Percentiles rank a stretch among this genome's conserved stretches.
These are phyloP conservation scores for Pezicula carpinea DNA, from an alignment of 2,329 filamentous ascomycete genomes.

Conservation along the genomic window DNA sequence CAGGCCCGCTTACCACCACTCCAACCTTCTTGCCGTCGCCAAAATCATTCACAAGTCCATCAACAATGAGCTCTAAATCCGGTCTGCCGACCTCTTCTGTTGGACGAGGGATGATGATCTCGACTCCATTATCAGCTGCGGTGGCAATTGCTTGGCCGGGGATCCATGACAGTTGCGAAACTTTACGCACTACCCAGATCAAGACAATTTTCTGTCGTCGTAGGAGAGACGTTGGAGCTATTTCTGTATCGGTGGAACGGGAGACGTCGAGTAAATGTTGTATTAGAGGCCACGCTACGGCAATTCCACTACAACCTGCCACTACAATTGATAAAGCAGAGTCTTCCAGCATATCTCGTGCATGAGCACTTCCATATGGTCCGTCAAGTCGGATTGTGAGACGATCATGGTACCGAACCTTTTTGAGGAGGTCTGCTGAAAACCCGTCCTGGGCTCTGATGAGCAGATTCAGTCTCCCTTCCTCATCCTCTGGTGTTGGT, in stretches of 20 bases:
- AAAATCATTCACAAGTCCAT: slow-evolving; percentile 28
- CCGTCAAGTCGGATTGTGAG: slow-evolving; percentile 54
- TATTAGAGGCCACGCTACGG: slow-evolving; percentile 56
- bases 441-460: slow-evolving; percentile 58
- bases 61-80: slow-evolving; percentile 42
- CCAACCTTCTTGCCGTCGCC: slow-evolving; percentile 34
- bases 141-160: slow-evolving; percentile 43
- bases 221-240: slow-evolving; percentile 18
- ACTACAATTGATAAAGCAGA: slow-evolving; percentile 49
- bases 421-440: slow-evolving; percentile 47
- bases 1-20: slow-evolving; percentile 58
- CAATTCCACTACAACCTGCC: slow-evolving; percentile 61
- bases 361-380: slow-evolving; percentile 56
- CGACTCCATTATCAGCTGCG: slow-evolving; percentile 42
- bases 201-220: slow-evolving; percentile 39
- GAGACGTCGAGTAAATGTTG: slow-evolving; percentile 39
- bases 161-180: slow-evolving; percentile 50
- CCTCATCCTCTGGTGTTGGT: slow-evolving; percentile 32
- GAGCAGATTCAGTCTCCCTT: slow-evolving; percentile 51
- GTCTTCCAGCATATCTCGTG: slow-evolving; percentile 46
- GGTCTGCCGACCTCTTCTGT: slow-evolving; percentile 50
- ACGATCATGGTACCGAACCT: slow-evolving; percentile 40
- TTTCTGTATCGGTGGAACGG: slow-evolving; percentile 13
- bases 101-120: slow-evolving; percentile 49
- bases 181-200: slow-evolving; percentile 55